Base-by-base conservation (phyloP, 2,329 filamentous ascomycete species). In the Ophiostoma fasciatum region DNA sequence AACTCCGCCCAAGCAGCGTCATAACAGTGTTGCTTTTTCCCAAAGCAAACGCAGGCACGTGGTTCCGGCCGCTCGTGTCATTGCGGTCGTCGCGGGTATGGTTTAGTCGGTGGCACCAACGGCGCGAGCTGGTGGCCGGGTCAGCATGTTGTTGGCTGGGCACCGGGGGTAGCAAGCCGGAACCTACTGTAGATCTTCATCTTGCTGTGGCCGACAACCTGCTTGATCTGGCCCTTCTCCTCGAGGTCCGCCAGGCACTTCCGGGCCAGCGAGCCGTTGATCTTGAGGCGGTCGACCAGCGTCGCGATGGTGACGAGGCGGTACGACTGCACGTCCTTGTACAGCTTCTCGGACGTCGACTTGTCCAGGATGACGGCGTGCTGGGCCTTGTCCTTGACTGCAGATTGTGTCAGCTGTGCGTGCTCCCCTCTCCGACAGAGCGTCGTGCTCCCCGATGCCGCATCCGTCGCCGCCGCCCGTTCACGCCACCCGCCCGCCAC, bases 271-370 rank as follows among this genome's bases (percentile, higher is more conserved):
- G 84, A 94, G 60, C 90, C 92, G 74, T 98, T 98, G 75, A 98
- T 92, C 85, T 98, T 98, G 66, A 98, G 78, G 67, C 90, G 79
- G 70, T 98, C 90, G 76, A 98, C 90, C 58, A 98, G 85, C 56
- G 84, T 88, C 58, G 90, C 87, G 58, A 96, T 82, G 61, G 90
- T 96, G 70, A 98, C 85, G 64, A 98, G 85, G 61, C 90, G 85
- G 82, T 96, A 98, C 49, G 90, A 94, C 69, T 96, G 90, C 57
- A 98, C 92, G 77, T 98, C 90, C 76, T 98, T 98, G 76, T 94
- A 82, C 65, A 98, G 85, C 75, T 92, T 94, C 70, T 98, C 90
- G 52, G 81, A 82, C 60, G 81, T 94, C 68, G 72, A 61, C 79
- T 98, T 98, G 75, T 98, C 90, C 69, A 98, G 84, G 61, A 96